phyloP scores from a whole-genome alignment of 257 asterid genomes.

The Ilex asprella region DNA sequence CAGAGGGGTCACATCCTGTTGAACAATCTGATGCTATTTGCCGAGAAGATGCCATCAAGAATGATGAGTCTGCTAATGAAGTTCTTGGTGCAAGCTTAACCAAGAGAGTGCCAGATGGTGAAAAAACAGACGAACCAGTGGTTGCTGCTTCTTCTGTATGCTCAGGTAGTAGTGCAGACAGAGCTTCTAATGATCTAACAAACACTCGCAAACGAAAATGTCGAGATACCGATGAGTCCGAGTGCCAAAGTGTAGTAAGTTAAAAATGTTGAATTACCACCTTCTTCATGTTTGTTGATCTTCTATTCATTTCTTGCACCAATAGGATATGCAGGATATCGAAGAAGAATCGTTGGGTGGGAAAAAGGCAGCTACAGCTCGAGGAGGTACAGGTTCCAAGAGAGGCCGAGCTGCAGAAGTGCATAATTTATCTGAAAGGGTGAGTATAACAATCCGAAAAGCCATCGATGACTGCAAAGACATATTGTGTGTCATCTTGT shows the following conservation, averaged over 20 bases:
- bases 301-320: slow-evolving; percentile 5
- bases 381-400: slow-evolving; percentile 62
- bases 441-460: slow-evolving; percentile 24
- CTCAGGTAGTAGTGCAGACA: slow-evolving; percentile 71
- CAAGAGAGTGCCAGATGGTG: slow-evolving; percentile 35
- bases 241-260: slow-evolving; percentile 74
- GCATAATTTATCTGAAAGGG: slow-evolving; percentile 95
- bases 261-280: slow-evolving; percentile 1
- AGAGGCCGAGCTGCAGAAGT: slow-evolving; percentile 98
- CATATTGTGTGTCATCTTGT: background rate
- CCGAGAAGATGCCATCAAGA: slow-evolving; percentile 33
- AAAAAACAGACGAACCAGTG: slow-evolving; percentile 46
- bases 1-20: slow-evolving; percentile 19
- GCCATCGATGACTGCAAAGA: background rate
- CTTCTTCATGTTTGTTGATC: background rate
- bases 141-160: slow-evolving; percentile 74
- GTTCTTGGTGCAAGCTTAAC: slow-evolving; percentile 14
- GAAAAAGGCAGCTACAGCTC: slow-evolving; percentile 33
- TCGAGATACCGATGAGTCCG: slow-evolving; percentile 59
- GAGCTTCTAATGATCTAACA: slow-evolving; percentile 62
- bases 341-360: slow-evolving; percentile 62
- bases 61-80: slow-evolving; percentile 20
- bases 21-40: slow-evolving; percentile 30
- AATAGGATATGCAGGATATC: slow-evolving; percentile 49
- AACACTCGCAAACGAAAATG: slow-evolving; percentile 55